These are phyloP conservation scores for Isabelozyma gotoi DNA, from an alignment of 805 yeast genomes.

Conservation along the genomic window DNA sequence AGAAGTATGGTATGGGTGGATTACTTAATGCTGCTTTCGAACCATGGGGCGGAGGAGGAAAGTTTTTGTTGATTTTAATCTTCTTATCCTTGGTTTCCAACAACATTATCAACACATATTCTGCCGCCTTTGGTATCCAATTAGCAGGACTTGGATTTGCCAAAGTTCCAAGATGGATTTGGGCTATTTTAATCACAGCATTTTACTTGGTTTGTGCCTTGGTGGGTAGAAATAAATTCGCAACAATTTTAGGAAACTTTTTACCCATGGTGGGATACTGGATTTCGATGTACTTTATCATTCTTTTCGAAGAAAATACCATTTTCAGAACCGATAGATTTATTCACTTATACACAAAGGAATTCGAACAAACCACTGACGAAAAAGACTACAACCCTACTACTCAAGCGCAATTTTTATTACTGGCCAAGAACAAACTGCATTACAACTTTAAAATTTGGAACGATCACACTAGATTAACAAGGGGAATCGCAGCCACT, in stretches of 20 bases:
- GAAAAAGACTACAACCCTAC: slow-evolving; percentile 1
- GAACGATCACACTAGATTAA: slow-evolving; percentile 60
- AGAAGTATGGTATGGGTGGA: slow-evolving; percentile 70
- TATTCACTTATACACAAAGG: slow-evolving; percentile 29
- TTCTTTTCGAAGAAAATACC: slow-evolving; percentile 69
- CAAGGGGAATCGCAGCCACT: slow-evolving; percentile 72
- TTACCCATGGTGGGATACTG: slow-evolving; percentile 92
- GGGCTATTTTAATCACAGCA: slow-evolving; percentile 63
- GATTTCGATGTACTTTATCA: slow-evolving; percentile 77
- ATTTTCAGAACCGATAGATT: slow-evolving; percentile 58
- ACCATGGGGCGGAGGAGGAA: slow-evolving; percentile 80
- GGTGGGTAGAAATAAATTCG: slow-evolving; percentile 72
- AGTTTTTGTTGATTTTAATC: slow-evolving; percentile 66
- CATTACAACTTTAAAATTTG: slow-evolving; percentile 74
- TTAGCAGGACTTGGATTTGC: slow-evolving; percentile 54
- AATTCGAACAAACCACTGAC: slow-evolving; percentile 17
- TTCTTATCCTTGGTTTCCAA: slow-evolving; percentile 78
- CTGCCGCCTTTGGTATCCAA: slow-evolving; percentile 79
- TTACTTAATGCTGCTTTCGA: slow-evolving; percentile 60
- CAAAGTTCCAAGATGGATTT: slow-evolving; percentile 73
- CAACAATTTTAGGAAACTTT: slow-evolving; percentile 73
- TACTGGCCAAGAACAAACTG: slow-evolving; percentile 31
- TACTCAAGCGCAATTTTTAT: slow-evolving; percentile 27
- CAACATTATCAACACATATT: slow-evolving; percentile 77
- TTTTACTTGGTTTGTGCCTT: slow-evolving; percentile 69